phyloP scores from a whole-genome alignment of 75 land plant species.

The Larix kaempferi region DNA sequence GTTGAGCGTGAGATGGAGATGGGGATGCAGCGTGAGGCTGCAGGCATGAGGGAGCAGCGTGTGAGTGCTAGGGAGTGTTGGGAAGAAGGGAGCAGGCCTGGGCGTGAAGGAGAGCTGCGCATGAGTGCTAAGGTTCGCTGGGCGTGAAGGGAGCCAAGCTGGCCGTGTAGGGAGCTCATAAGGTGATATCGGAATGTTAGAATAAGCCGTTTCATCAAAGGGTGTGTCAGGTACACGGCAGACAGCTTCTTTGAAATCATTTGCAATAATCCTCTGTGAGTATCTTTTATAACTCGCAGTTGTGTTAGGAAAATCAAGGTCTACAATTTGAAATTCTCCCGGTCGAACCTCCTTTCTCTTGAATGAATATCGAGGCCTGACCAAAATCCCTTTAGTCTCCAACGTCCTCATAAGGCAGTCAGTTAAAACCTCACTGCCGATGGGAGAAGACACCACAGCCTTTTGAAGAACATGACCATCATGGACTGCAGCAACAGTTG shows the following conservation, averaged over 20 bases:
- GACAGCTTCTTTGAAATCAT: too few species aligned
- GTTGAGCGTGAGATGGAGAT: too few species aligned
- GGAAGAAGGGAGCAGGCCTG: too few species aligned
- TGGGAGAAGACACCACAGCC: constrained; percentile 82
- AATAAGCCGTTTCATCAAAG: constrained; percentile 67
- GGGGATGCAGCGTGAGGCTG: too few species aligned
- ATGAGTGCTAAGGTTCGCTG: too few species aligned
- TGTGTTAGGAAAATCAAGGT: constrained; percentile 83
- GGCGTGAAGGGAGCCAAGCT: too few species aligned
- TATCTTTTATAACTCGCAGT: constrained; percentile 84
- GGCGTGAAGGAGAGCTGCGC: too few species aligned
- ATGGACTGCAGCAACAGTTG: constrained; percentile 90
- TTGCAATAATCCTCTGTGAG: constrained; percentile 27
- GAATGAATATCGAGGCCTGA: constrained; percentile 88
- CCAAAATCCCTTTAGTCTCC: constrained; percentile 74
- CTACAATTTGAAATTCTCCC: constrained; percentile 61
- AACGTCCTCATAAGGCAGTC: constrained; percentile 84
- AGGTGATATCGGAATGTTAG: too few species aligned
- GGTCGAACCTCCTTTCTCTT: constrained; percentile 78
- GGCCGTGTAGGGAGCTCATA: too few species aligned
- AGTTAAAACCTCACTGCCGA: constrained; percentile 86
- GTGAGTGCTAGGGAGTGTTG: too few species aligned
- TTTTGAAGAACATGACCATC: constrained; percentile 98
- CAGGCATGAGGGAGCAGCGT: too few species aligned
- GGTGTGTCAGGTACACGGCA: too few species aligned